Base-by-base conservation (phyloP, 106 monocot genomes). In the Allium fistulosum region DNA sequence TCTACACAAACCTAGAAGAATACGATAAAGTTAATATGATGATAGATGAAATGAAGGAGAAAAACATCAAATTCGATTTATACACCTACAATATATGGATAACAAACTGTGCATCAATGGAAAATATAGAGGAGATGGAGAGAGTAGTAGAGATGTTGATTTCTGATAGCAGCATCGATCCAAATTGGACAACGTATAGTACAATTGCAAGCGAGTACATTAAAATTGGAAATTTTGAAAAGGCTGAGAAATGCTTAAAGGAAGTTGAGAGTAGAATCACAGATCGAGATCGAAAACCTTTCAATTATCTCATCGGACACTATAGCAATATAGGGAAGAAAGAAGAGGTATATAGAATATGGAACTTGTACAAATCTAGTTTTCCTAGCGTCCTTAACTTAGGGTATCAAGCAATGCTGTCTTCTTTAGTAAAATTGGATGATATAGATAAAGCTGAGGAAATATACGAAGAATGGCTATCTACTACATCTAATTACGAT, bases 1-100 rank as follows among this genome's bases (percentile, higher is more conserved):
- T 97, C n/a, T 97, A 97, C 61, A 84, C 92, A 81, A 88, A 92
- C 69, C 8, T 85, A 65, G 75, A 65, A 62, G 89, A 97, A 51
- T 75, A 80, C 78, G 84, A 78, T 8, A 91, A 86, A 58, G 92
- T 86, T 9, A 65, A 49, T 17, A 46, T 14, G 18, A 68, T 82
- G 26, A 78, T 92, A 53, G 50, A 77, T 17, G 92, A 96, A 61
- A 96, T 96, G 97, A 84, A 51, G 51, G 84, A 80, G 57, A 89
- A 67, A 48, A 84, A 82, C 46, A 61, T 92, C 17, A 22, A 10
- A 16, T 75, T 89, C 17, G 97, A 97, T 53, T 58, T 84, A 18
- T 96, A 82, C 66, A 74, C 88, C 11, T 92, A 84, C 45, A 97
- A 97, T 48, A 96, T 96, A 28, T 96, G 88, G 96, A 96, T 92